Base-by-base conservation (phyloP, 1,284 basidiomycete genomes). In the Moniliella sp. region DNA sequence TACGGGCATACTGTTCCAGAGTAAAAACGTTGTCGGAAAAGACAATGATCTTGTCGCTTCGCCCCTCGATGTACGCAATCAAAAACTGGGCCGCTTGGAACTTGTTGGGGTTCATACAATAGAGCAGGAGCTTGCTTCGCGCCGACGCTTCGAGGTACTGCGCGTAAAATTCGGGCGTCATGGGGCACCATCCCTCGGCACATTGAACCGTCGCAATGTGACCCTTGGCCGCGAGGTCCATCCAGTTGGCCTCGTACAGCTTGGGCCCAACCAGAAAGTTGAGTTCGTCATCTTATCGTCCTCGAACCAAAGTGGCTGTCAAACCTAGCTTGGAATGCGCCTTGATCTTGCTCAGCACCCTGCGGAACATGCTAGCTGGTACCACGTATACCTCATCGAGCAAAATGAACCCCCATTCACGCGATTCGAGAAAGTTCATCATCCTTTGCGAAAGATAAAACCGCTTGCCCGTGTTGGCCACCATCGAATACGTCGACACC, bases 201-300 rank as follows among this genome's bases (percentile, higher is more conserved):
- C 86, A 94, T 78, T 26, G 91, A 13, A 97, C 91, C 47, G 91
- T 97, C 3, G 91, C 91, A 56, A 99, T 99, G 62, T 99, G 91
- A 0, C 91, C 91, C 62, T 97, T 94, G 37, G 83, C 83, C 18
- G 91, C 91, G 45, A 99, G 73, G 62, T 99, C 91, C 88, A 97
- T 97, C 91, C 91, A 99, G 61, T 99, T 99, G 4, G 91, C 91
- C 64, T 99, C 91, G 61, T 97, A 99, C 27, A 99, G 69, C 65
- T 99, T 99, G 3, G 91, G 91, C 1, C 91, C 91, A 56, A 99
- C 94, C 71, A 97, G 79, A 59, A 94, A 97, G 60, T 94, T 94
- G 37, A 99, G 67, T 65, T 99, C 91, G 18, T 80, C 78, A 99
- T 97, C 67, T 94, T 94, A 62, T 99, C 91, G 57, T 99, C 91